A percentile compares a stretch with the other conserved stretches of the same genome.
These are phyloP conservation scores for Monosporozyma siamensis DNA, from an alignment of 805 yeast species.

Conservation along the genomic window DNA sequence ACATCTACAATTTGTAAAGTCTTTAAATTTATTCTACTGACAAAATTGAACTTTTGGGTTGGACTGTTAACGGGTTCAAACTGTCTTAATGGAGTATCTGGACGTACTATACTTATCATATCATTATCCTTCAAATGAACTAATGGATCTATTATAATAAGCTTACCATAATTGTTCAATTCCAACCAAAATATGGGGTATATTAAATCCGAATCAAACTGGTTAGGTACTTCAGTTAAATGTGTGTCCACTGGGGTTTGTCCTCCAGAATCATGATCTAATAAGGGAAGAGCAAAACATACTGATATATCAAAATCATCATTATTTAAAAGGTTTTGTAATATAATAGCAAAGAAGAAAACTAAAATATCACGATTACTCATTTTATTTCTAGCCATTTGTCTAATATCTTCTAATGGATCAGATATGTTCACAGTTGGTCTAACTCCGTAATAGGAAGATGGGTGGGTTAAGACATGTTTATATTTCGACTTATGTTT, in stretches of 20 bases:
- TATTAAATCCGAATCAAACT: slow-evolving; percentile 20
- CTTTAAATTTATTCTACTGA: slow-evolving; percentile 10
- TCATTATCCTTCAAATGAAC: slow-evolving; percentile 12
- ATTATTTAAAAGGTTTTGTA: slow-evolving; percentile 11
- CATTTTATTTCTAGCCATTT: slow-evolving; percentile 18
- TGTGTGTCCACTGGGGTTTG: neutral
- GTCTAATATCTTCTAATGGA: slow-evolving; percentile 7
- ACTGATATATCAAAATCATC: neutral
- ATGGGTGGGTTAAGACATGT: slow-evolving; percentile 7
- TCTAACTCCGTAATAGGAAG: slow-evolving; percentile 16
- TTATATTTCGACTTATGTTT: slow-evolving; percentile 1
- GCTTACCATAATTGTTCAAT: slow-evolving; percentile 5
- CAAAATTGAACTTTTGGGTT: slow-evolving; percentile 14
- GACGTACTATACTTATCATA: slow-evolving; percentile 9
- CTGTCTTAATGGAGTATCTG: slow-evolving; percentile 7
- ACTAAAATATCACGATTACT: slow-evolving; percentile 18
- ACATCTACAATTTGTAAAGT: slow-evolving; percentile 12
- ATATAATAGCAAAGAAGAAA: slow-evolving; percentile 17
- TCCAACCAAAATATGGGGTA: slow-evolving; percentile 25
- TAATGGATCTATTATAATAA: slow-evolving; percentile 21
- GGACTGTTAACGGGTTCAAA: slow-evolving; percentile 8
- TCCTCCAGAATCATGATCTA: slow-evolving; percentile 8
- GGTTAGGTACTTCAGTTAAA: slow-evolving; percentile 13
- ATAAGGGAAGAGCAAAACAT: slow-evolving; percentile 21
- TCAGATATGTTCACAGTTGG: slow-evolving; percentile 6